Evolutionary conservation across 2,329 filamentous ascomycete species (phyloP).

Genomic region (Trichophyton rubrum): DNA sequence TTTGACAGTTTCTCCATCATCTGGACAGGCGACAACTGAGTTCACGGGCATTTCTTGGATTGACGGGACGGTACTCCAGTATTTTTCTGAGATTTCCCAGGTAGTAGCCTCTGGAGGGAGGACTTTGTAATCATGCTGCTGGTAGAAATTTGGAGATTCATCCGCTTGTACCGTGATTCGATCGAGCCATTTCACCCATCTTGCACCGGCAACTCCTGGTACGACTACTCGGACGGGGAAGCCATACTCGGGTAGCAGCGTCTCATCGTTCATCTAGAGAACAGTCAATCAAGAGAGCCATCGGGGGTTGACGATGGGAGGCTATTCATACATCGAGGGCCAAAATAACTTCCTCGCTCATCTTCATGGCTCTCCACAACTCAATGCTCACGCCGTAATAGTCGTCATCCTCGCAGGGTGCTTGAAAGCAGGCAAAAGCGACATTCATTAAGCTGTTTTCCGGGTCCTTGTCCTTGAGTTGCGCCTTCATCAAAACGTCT

Average conservation of each 20-base stretch:
- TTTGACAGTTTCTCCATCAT: conserved; percentile 32
- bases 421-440: conserved; percentile 43
- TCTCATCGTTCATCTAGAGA: conserved; percentile 37
- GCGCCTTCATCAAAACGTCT: conserved; percentile 40
- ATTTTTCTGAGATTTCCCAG: conserved; percentile 39
- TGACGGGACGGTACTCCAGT: conserved; percentile 40
- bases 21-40: conserved; percentile 41
- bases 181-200: conserved; percentile 47
- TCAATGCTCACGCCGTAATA: conserved; percentile 48
- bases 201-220: conserved; percentile 42
- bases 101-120: conserved; percentile 41
- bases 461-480: conserved; percentile 24
- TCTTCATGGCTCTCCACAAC: conserved; percentile 34
- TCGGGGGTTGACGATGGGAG: not conserved
- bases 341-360: conserved; percentile 36
- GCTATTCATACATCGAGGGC: conserved; percentile 32
- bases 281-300: not conserved
- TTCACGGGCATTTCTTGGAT: conserved; percentile 47
- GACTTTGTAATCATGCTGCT: conserved; percentile 48
- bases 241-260: conserved; percentile 39
- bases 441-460: conserved; percentile 34
- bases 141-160: conserved; percentile 45
- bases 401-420: conserved; percentile 43
- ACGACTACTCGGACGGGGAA: conserved; percentile 41
- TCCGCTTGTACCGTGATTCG: conserved; percentile 38